Percentiles rank a stretch among this genome's conserved stretches.
Evolutionary conservation across 306 rosid genomes (phyloP).

Genomic region (Begonia masoniana): DNA sequence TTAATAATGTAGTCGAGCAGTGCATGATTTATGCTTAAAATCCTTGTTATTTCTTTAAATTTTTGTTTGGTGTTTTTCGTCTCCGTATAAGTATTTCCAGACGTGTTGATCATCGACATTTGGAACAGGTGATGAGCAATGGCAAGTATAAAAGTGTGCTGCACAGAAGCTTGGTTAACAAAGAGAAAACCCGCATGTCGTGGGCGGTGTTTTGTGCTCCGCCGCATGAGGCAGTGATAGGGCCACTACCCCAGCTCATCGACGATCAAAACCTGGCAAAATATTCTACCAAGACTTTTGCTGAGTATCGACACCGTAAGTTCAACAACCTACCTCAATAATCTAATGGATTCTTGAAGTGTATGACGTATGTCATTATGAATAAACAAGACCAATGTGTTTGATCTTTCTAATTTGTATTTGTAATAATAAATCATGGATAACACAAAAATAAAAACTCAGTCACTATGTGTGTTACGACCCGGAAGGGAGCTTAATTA

Average conservation of each 20-base stretch:
- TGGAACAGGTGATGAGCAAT: slow-evolving; percentile 41
- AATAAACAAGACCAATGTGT: no score
- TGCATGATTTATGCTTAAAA: no score
- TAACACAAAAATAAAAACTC: no score
- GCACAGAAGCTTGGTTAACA: slow-evolving; percentile 60
- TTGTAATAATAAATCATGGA: no score
- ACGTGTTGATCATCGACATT: not conserved
- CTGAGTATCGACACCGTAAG: slow-evolving; percentile 46
- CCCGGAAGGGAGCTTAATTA: no score
- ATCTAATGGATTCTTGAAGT: not conserved
- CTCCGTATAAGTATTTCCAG: no score
- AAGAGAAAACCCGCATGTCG: slow-evolving; percentile 43
- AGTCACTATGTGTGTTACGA: no score
- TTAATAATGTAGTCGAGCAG: no score
- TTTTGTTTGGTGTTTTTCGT: no score
- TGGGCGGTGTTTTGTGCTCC: slow-evolving; percentile 56
- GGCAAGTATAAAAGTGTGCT: slow-evolving; percentile 52
- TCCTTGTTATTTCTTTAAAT: no score
- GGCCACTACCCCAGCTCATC: slow-evolving; percentile 37
- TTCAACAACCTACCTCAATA: slow-evolving; percentile 51
- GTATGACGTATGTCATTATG: no score
- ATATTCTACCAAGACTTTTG: slow-evolving; percentile 47
- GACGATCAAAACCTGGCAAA: slow-evolving; percentile 31
- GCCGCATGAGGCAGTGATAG: slow-evolving; percentile 30
- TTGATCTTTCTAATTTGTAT: no score